These are phyloP conservation scores for Hibiscus trionum DNA, from an alignment of 345 rosid genomes.

Conservation along the genomic window DNA sequence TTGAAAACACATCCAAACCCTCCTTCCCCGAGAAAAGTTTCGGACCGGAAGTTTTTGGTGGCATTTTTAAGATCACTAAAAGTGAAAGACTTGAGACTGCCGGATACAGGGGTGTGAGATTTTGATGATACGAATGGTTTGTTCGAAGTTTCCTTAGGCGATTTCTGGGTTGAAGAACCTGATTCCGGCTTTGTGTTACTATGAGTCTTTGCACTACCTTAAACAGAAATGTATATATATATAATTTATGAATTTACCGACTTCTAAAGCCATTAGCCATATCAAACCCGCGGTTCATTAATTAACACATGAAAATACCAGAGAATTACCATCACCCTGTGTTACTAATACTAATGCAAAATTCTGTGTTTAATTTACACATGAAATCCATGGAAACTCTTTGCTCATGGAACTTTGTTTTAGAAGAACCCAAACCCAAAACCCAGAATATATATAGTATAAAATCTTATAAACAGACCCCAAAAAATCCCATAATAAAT, in stretches of 20 bases:
- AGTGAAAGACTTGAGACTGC: not conserved
- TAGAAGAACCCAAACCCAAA: not conserved
- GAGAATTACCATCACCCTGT: not conserved
- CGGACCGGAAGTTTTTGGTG: not conserved
- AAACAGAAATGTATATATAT: not conserved
- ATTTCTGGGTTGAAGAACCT: not conserved
- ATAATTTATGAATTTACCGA: not conserved
- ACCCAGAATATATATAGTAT: not conserved
- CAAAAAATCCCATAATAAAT: no score
- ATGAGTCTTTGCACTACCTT: conserved; percentile 24
- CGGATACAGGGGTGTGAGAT: not conserved
- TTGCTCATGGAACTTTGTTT: not conserved
- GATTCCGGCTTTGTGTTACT: conserved; percentile 20
- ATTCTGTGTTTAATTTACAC: no score
- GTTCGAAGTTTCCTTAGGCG: no score
- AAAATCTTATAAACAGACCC: no score
- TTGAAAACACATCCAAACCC: not conserved
- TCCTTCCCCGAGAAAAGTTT: not conserved
- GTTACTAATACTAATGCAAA: no score
- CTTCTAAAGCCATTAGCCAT: not conserved
- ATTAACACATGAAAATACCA: not conserved
- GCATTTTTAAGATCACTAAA: not conserved
- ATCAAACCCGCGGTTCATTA: not conserved
- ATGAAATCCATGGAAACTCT: not conserved
- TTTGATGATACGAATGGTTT: not conserved